Base-by-base conservation (phyloP, 192 early-diverging fungal genomes). In the Borealophlyctis nickersoniae region DNA sequence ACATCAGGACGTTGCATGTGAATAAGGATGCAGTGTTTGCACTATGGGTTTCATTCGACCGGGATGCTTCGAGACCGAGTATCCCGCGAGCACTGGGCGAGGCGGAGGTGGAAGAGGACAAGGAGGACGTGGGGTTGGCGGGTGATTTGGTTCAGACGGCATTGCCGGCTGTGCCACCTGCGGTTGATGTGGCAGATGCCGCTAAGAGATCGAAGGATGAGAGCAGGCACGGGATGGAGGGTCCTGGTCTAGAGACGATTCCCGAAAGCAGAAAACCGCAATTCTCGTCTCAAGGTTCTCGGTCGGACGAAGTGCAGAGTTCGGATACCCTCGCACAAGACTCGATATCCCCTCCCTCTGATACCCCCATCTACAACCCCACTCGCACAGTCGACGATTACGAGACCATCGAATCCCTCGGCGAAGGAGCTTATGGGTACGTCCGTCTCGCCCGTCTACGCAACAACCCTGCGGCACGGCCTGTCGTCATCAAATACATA, bases 401-500 rank as follows among this genome's bases (percentile, higher is more conserved):
- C 65, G 70, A 81, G 4, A 86, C 84, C 51, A 45, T 88, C 0
- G 73, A 80, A 36, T 69, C 69, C 1, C 56, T 91, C 19, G 89
- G 89, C 28, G 80, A 87, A 68, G 88, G 89, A 26, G 86, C 89
- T 11, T 89, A 89, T 70, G 86, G 87, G 13, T 70, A 81, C 50
- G 88, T 91, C 31, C 85, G 84, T 60, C 71, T 89, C 5, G 86
- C 77, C 35, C 63, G 66, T n/a, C 69, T 71, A 33, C 86, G 81
- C 49, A 51, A 53, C 3, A 77, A 86, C 60, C 72, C 68, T 2
- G 66, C 67, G 36, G 53, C 77, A 58, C 22, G 4, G 9, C 27
- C n/a, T 31, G 73, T 86, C 26, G 88, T 89, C 50, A 71, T 90
- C 61, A 90, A 90, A 61, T 89, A 85, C 64, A 80, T 90, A 51